phyloP scores from a whole-genome alignment of 2,329 filamentous ascomycete species.

The Claviceps sp. region DNA sequence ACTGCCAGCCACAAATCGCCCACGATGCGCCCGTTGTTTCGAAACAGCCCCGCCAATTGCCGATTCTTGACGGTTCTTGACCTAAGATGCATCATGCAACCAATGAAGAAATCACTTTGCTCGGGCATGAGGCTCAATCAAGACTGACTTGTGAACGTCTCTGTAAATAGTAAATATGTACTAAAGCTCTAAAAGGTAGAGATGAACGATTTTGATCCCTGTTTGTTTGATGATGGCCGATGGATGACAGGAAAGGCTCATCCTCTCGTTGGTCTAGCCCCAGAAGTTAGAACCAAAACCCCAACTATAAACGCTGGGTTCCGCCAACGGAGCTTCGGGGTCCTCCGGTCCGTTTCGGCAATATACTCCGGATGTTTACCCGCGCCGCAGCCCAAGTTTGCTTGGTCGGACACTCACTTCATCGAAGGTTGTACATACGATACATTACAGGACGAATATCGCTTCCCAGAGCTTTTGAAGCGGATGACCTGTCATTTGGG shows the following conservation, averaged over 20 bases:
- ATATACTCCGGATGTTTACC: not conserved
- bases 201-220: not conserved
- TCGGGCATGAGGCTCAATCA: not conserved
- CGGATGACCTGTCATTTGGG: too few species aligned
- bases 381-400: not conserved
- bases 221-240: not conserved
- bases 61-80: not conserved
- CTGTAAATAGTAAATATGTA: too few species aligned
- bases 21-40: not conserved
- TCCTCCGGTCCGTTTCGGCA: not conserved
- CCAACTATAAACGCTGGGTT: too few species aligned
- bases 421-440: too few species aligned
- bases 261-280: too few species aligned
- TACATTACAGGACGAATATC: too few species aligned
- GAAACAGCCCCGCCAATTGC: not conserved
- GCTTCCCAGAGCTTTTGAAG: too few species aligned
- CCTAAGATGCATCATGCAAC: not conserved
- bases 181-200: too few species aligned
- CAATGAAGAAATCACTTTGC: not conserved
- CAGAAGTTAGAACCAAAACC: too few species aligned
- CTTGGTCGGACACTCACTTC: too few species aligned
- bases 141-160: too few species aligned
- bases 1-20: not conserved
- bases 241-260: too few species aligned
- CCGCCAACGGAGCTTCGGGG: not conserved